Evolutionary conservation across 2,329 filamentous ascomycete species (phyloP).

Genomic region (Corinectria fuckeliana): DNA sequence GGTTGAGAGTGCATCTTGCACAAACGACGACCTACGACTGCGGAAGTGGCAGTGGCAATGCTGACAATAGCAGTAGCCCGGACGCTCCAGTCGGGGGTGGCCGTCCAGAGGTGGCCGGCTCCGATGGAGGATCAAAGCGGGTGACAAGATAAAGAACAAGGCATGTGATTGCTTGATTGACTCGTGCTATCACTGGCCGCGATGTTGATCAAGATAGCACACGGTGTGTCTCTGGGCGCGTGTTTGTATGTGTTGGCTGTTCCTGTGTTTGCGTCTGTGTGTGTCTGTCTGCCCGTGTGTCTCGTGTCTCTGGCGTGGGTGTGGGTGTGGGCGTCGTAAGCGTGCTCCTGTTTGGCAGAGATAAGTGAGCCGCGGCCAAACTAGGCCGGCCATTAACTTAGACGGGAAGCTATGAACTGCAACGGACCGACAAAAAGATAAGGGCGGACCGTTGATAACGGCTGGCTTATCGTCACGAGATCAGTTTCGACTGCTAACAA

Average conservation of each 20-base stretch:
- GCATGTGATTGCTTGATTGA: background rate
- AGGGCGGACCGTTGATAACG: constrained; percentile 6
- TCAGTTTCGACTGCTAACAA: constrained; percentile 36
- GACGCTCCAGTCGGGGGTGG: background rate
- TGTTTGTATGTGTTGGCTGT: background rate
- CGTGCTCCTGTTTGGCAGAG: background rate
- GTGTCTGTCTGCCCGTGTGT: background rate
- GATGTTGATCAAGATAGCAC: background rate
- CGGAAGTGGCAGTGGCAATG: background rate
- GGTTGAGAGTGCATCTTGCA: background rate
- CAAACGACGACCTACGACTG: background rate
- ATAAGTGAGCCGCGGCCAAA: background rate
- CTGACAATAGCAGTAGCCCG: background rate
- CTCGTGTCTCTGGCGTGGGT: background rate
- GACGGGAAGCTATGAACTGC: constrained; percentile 17
- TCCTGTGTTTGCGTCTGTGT: background rate
- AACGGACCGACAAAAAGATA: constrained; percentile 25
- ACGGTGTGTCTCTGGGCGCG: background rate
- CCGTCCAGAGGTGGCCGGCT: constrained; percentile 2
- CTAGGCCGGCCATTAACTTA: constrained; percentile 5
- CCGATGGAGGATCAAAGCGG: background rate
- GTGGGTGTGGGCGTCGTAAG: no score
- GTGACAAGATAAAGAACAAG: background rate
- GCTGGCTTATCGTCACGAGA: constrained; percentile 15
- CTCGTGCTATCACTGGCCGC: background rate